phyloP scores from a whole-genome alignment of 1,284 basidiomycete species.

The Ganoderma sinense region DNA sequence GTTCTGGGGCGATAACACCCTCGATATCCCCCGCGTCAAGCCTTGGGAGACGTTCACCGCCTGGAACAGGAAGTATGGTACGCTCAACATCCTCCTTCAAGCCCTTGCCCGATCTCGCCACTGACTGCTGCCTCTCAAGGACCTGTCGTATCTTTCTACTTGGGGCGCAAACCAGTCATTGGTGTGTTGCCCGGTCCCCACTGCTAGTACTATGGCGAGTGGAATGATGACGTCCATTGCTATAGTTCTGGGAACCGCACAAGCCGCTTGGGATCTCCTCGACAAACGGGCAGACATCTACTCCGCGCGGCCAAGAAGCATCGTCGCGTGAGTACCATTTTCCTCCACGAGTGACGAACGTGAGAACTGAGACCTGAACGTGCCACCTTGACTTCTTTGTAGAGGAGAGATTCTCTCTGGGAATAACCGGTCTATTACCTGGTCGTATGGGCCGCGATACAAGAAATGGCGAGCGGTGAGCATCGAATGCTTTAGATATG shows the following conservation, averaged over 20 bases:
- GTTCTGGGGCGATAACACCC: constrained; percentile 9
- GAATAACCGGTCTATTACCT: background rate
- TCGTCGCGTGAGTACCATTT: constrained; percentile 13
- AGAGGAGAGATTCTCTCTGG: background rate
- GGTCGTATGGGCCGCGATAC: background rate
- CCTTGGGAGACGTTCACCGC: constrained; percentile 14
- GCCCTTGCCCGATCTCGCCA: background rate
- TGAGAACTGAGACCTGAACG: too few relatives aligned
- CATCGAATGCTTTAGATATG: background rate
- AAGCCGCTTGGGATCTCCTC: constrained; percentile 18
- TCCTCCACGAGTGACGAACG: too few relatives aligned
- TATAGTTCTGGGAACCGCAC: constrained; percentile 8
- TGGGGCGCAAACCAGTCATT: background rate
- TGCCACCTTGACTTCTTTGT: background rate
- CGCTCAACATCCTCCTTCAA: background rate
- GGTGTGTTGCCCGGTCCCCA: background rate
- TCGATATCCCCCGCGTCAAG: constrained; percentile 8
- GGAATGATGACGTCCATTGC: background rate
- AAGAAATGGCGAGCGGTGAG: background rate
- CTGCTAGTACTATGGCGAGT: background rate
- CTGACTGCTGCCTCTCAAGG: background rate
- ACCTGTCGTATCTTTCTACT: background rate
- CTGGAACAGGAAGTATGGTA: constrained; percentile 17
- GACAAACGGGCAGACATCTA: constrained; percentile 21
- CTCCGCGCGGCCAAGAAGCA: constrained; percentile 14